Base-by-base conservation (phyloP, 2,329 filamentous ascomycete species). In the Aspergillus caelatus region DNA sequence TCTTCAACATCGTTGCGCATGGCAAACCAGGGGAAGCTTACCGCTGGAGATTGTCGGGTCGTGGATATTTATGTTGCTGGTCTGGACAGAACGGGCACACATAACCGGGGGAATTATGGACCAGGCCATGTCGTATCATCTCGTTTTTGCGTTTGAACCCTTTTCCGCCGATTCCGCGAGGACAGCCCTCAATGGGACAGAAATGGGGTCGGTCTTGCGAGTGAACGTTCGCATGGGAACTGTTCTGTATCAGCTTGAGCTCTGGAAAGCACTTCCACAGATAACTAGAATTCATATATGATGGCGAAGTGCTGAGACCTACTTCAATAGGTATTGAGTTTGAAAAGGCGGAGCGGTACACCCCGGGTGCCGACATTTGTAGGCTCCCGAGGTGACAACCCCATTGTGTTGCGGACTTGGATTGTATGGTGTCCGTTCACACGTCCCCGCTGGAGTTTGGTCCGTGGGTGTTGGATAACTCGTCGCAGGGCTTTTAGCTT, bases 51-150 rank as follows among this genome's bases (percentile, higher is more conserved):
- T 98, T 98, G 77, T 99, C 95, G 39, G 95, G 95, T 70, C 95
- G 85, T 6, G 95, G 95, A 76, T 98, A 98, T 75, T 91, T 94
- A 77, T 97, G 94, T 75, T 97, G 93, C 68, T 93, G 86, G 72
- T 97, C 93, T 1, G 93, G 91, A 77, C 95, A 99, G 75, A 97
- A 98, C 0, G 95, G 95, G 77, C 95, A 99, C 34, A 97, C 89
- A 73, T 98, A 99, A 64, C 94, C 94, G 1, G 95, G 95, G 9
- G 93, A 96, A 68, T 93, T 90, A 74, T 99, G 95, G 4, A 98
- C 95, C 3, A 98, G 85, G 1, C 94, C 94, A 72, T 90, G 88
- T n/a, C 88, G 81, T 65, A 89, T 89, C 88, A 90, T 89, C 73
- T 90, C 88, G 67, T 90, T 90, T 72, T 89, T 89, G 36, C 88